Evolutionary conservation across 2,329 filamentous ascomycete species (phyloP), one percentile per base, ranked within the genome.

Genomic region (Fusarium poae): DNA sequence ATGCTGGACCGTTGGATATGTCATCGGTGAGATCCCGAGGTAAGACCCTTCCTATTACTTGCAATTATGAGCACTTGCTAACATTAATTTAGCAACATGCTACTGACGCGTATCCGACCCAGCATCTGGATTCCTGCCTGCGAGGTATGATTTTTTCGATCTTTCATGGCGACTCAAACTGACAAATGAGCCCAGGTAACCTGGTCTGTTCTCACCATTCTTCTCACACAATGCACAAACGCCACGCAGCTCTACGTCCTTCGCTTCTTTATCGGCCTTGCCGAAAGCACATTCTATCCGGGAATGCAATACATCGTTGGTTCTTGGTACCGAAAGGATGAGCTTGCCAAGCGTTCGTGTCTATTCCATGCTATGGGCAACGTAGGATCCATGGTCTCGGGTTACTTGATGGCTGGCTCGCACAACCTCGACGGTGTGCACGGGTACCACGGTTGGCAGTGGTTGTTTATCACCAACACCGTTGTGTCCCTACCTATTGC

Each of bases 1-100:
- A 0, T 83, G 81, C 30, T 90, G 86, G 83, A 89, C 85, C 0
- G 80, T 87, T 0, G 88, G 88, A 29, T 90, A 90, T 67, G 83
- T 88, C 0, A 77, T 90, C 72, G 79, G 80, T 1, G 77, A 82
- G 35, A 75, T 78, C 35, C 78, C 80, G 2, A 77, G 73, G 75
- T 72, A 62, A 21, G 49, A 13, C 4, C 1, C 5, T 3, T 0
- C 13, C 1, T 5, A 0, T 18, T 6, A 6, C 2, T 3, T 0
- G 7, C 10, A 1, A 3, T 2, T 5, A 21, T 15, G 0, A 21
- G 6, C 6, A 18, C 15, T 37, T 9, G 18, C 48, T 71, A 2
- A 71, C 18, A 4, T 6, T 21, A 6, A 13, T 1, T 16, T 2
- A 77, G 75, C 16, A 77, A 76, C n/a, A 69, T 82, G 29, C 69